Conservation (phyloP, 768 basidiomycete species). For the Exsudoporus frostii region DNA sequence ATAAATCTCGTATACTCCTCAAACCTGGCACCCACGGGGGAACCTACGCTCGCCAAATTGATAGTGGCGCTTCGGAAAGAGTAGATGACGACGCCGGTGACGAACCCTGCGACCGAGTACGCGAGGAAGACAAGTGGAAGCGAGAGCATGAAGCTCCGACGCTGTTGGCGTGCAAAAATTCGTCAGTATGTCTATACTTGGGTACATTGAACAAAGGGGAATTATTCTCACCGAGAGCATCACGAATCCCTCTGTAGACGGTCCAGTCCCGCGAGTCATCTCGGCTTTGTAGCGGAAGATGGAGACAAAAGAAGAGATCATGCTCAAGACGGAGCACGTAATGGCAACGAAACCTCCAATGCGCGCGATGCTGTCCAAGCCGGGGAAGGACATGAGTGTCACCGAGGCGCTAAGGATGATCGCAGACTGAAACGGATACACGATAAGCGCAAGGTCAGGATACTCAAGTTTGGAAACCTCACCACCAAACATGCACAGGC, state of each 20-base stretch:
- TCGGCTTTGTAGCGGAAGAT: slow-evolving; percentile 70
- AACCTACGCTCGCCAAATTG: slow-evolving; percentile 33
- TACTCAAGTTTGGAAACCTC: slow-evolving; percentile 27
- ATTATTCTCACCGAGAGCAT: slow-evolving; percentile 41
- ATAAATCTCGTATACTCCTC: slow-evolving; percentile 61
- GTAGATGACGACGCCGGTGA: slow-evolving; percentile 63
- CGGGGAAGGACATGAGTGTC: slow-evolving; percentile 77
- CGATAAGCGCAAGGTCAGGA: slow-evolving; percentile 1
- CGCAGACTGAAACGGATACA: slow-evolving; percentile 53
- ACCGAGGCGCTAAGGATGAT: slow-evolving; percentile 78
- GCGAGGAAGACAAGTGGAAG: slow-evolving; percentile 72
- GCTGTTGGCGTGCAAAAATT: slow-evolving; percentile 20
- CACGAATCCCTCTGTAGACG: slow-evolving; percentile 53
- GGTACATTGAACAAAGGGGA: slow-evolving; percentile 1
- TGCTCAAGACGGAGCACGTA: slow-evolving; percentile 64
- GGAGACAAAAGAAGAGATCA: slow-evolving; percentile 66
- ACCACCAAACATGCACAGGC: slow-evolving; percentile 66
- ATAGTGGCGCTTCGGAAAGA: slow-evolving; percentile 52
- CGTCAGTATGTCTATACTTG: slow-evolving; percentile 2
- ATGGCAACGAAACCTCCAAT: slow-evolving; percentile 66
- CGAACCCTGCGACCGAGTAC: slow-evolving; percentile 67
- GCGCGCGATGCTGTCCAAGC: slow-evolving; percentile 60
- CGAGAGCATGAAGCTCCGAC: slow-evolving; percentile 59
- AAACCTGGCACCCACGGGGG: slow-evolving; percentile 42
- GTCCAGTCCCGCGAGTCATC: slow-evolving; percentile 48